Percentiles rank a stretch among this genome's conserved stretches.
These are phyloP conservation scores for Phytophthora rubi DNA, from an alignment of 352 stramenopile species.

Conservation along the genomic window DNA sequence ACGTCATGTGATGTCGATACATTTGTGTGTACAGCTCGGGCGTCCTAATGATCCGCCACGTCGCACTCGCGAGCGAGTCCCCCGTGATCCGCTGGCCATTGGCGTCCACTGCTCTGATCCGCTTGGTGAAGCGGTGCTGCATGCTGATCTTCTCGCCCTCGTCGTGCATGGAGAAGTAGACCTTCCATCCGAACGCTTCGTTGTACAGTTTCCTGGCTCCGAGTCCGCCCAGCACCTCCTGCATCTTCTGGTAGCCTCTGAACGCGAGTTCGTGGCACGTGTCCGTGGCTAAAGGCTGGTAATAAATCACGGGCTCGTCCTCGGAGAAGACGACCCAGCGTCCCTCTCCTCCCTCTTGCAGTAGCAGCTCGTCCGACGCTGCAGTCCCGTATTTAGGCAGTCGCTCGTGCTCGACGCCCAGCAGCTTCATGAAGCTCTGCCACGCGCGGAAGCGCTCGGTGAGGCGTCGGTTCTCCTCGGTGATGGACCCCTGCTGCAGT, in stretches of 20 bases:
- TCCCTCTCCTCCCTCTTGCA: slow-evolving; percentile 24
- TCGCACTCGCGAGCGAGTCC: slow-evolving; percentile 37
- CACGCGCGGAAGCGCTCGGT: slow-evolving; percentile 30
- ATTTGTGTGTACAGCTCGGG: slow-evolving; percentile 47
- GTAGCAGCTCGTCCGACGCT: slow-evolving; percentile 11
- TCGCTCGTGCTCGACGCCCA: slow-evolving; percentile 31
- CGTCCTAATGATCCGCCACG: slow-evolving; percentile 48
- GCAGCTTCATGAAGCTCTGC: slow-evolving; percentile 32
- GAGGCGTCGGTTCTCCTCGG: slow-evolving; percentile 36
- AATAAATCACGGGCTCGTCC: slow-evolving; percentile 36
- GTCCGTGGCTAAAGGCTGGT: slow-evolving; percentile 29
- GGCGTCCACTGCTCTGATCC: slow-evolving; percentile 30
- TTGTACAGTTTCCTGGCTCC: slow-evolving; percentile 34
- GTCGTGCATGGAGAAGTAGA: slow-evolving; percentile 39
- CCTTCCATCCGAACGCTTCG: slow-evolving; percentile 44
- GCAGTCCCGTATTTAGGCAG: slow-evolving; percentile 8
- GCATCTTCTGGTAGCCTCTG: slow-evolving; percentile 29
- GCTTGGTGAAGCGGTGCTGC: slow-evolving; percentile 49
- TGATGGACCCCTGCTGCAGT: slow-evolving; percentile 33
- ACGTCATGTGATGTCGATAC: slow-evolving; percentile 48
- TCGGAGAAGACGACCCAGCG: slow-evolving; percentile 35
- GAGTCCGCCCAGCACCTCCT: slow-evolving; percentile 25
- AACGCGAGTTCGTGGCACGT: slow-evolving; percentile 35
- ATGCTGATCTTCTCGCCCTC: slow-evolving; percentile 24
- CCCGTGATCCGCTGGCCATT: slow-evolving; percentile 38